phyloP scores from a whole-genome alignment of 306 rosid species.

The Cucurbita argyrosperma region DNA sequence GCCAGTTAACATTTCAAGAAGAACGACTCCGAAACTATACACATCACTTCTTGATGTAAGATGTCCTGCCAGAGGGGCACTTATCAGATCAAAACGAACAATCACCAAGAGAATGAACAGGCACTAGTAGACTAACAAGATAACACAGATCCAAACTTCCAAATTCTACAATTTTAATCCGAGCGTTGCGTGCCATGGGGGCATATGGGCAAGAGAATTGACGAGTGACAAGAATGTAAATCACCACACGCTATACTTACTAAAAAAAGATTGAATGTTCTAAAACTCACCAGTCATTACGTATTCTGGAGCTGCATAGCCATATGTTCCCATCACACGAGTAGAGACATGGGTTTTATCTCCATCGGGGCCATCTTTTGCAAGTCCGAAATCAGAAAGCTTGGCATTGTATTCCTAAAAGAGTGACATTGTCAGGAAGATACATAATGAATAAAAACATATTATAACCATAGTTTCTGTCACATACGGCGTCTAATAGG shows the following conservation, averaged over 20 bases:
- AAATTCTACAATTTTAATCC: neutral
- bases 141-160: neutral
- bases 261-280: neutral
- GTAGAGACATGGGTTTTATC: conserved; percentile 97
- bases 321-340: conserved; percentile 98
- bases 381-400: conserved; percentile 96
- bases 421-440: conserved; percentile 18
- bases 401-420: conserved; percentile 89
- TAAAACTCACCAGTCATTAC: conserved; percentile 77
- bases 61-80: conserved; percentile 48
- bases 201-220: neutral
- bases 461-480: conserved; percentile 3
- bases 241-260: neutral
- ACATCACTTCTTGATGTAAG: conserved; percentile 93
- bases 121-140: neutral
- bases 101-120: neutral
- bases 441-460: conserved; percentile 1
- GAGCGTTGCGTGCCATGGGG: neutral
- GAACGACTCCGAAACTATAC: conserved; percentile 90
- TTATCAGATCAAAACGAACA: neutral
- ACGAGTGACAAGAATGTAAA: neutral
- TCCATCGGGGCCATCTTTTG: conserved; percentile 97
- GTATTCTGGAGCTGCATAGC: conserved; percentile 96
- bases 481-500: conserved; percentile 86
- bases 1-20: conserved; percentile 86